Evolutionary conservation across 371 early-diverging fungal genomes (phyloP).

Genomic region (Batkoa obscura): DNA sequence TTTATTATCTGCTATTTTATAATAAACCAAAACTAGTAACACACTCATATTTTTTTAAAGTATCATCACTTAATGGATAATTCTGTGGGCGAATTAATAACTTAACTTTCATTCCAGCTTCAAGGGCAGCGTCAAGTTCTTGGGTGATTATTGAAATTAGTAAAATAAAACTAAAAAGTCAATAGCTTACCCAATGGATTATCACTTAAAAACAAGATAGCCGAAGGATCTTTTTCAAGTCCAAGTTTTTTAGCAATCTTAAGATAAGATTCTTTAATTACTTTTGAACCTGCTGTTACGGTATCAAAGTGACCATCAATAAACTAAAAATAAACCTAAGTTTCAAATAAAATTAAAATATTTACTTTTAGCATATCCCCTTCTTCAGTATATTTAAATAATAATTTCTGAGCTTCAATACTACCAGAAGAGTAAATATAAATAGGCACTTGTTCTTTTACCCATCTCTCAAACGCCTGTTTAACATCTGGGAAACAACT

Average conservation of each 20-base stretch:
- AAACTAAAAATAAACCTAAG: constrained; percentile 20
- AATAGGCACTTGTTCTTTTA: constrained; percentile 28
- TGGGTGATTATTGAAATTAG: not conserved
- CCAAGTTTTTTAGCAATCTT: constrained; percentile 50
- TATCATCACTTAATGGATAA: not conserved
- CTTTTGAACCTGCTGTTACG: constrained; percentile 45
- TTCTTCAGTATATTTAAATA: constrained; percentile 60
- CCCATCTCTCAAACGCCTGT: constrained; percentile 49
- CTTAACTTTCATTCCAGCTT: not conserved
- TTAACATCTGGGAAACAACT: constrained; percentile 75
- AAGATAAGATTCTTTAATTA: constrained; percentile 40
- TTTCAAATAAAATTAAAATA: not conserved
- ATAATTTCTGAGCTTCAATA: constrained; percentile 74
- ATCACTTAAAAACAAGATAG: constrained; percentile 70
- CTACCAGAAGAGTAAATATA: constrained; percentile 92
- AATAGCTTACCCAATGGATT: constrained; percentile 46
- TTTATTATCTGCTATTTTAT: too few relatives aligned
- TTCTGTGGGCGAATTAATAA: not conserved
- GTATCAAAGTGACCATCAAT: constrained; percentile 85
- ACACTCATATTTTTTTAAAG: not conserved
- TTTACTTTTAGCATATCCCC: constrained; percentile 58
- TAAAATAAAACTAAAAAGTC: not conserved
- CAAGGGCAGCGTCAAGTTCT: constrained; percentile 1
- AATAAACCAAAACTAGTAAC: not conserved
- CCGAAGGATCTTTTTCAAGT: constrained; percentile 13